These are phyloP conservation scores for Fusarium sp. DNA, from an alignment of 2,329 filamentous ascomycete genomes.

Conservation along the genomic window DNA sequence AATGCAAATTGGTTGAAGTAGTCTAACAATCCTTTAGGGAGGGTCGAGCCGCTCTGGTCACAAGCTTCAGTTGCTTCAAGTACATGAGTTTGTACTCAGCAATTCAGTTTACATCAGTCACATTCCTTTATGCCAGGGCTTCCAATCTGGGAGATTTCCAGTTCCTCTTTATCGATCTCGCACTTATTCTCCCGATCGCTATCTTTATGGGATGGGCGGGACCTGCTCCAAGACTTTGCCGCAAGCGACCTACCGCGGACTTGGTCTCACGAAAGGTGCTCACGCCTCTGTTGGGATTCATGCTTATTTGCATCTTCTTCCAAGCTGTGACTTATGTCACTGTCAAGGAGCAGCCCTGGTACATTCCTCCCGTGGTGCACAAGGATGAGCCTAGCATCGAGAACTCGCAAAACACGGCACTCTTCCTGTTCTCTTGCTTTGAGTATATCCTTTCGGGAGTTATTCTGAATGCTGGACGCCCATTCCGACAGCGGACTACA, in stretches of 20 bases:
- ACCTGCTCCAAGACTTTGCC: constrained; percentile 77
- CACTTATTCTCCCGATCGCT: constrained; percentile 92
- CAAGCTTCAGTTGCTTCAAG: constrained; percentile 99
- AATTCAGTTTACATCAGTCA: constrained; percentile 98
- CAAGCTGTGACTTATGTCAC: constrained; percentile 78
- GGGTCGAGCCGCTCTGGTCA: constrained; percentile 93
- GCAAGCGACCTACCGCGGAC: constrained; percentile 89
- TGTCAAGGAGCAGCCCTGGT: constrained; percentile 85
- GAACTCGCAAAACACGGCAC: constrained; percentile 91
- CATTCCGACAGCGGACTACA: constrained; percentile 82
- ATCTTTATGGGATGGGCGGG: constrained; percentile 99
- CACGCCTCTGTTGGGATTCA: constrained; percentile 87
- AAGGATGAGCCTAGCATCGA: constrained; percentile 82
- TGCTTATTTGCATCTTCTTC: constrained; percentile 78
- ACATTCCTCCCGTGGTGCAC: constrained; percentile 79
- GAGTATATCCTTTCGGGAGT: constrained; percentile 93
- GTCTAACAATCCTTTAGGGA: constrained; percentile 63
- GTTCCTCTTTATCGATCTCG: constrained; percentile 93
- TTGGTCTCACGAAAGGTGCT: constrained; percentile 93
- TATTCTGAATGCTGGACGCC: constrained; percentile 88
- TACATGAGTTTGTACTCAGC: constrained; percentile 99
- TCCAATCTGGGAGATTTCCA: constrained; percentile 98
- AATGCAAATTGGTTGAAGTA: not conserved
- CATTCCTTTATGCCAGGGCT: constrained; percentile 91
- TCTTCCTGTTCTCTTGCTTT: constrained; percentile 91